phyloP scores from a whole-genome alignment of 345 rosid genomes.

The Salix viminalis region DNA sequence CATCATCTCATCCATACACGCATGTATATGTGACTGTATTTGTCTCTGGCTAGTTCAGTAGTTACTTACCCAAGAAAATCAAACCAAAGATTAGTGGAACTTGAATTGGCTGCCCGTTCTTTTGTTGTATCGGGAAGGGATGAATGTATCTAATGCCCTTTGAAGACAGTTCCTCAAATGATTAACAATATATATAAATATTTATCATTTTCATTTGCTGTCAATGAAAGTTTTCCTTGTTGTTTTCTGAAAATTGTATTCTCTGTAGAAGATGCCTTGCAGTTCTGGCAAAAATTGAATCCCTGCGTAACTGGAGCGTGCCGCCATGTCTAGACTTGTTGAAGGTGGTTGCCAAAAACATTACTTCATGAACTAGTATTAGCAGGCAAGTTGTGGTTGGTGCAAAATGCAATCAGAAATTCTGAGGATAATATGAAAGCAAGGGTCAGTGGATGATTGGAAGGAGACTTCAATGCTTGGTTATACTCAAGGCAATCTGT shows the following conservation, averaged over 20 bases:
- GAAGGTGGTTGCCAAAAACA: neutral
- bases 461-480: neutral
- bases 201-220: slow-evolving; percentile 1
- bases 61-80: neutral
- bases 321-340: neutral
- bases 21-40: neutral
- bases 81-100: neutral
- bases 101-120: slow-evolving; percentile 6
- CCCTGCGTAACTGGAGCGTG: neutral
- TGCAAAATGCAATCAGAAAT: neutral
- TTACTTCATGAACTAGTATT: neutral
- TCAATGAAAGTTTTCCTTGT: slow-evolving; percentile 3
- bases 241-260: neutral
- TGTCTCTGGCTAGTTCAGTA: slow-evolving; percentile 4
- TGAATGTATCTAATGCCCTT: slow-evolving; percentile 9
- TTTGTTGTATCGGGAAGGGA: neutral
- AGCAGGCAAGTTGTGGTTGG: neutral
- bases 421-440: neutral
- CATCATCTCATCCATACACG: neutral
- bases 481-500: neutral
- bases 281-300: neutral
- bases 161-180: slow-evolving; percentile 4
- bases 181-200: slow-evolving; percentile 4
- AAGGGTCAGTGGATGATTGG: neutral
- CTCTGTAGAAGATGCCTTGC: neutral